These are phyloP conservation scores for Penicillium sp. DNA, from an alignment of 2,329 filamentous ascomycete genomes.

Conservation along the genomic window DNA sequence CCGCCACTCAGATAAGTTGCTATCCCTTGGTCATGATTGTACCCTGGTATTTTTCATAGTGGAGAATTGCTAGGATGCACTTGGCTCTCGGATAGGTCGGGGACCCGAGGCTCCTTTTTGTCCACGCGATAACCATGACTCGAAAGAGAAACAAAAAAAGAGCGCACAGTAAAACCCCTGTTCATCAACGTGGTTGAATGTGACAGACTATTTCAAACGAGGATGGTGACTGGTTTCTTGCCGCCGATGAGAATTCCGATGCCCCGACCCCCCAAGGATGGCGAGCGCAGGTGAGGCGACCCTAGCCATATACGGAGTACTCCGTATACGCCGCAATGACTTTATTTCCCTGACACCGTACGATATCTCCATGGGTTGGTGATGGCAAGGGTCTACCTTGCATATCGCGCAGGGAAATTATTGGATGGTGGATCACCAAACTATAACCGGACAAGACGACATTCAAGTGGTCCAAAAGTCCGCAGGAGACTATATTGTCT, in stretches of 20 bases:
- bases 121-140: constrained; percentile 1
- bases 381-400: constrained; percentile 17
- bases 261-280: not conserved
- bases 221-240: not conserved
- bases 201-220: not conserved
- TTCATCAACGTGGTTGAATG: constrained; percentile 1
- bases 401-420: constrained; percentile 15
- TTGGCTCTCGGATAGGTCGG: constrained; percentile 5
- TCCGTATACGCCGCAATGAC: not conserved
- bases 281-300: not conserved
- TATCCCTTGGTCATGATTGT: not conserved
- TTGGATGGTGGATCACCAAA: constrained; percentile 7
- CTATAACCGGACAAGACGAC: not conserved
- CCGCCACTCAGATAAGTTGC: not conserved
- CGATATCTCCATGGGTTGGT: constrained; percentile 12
- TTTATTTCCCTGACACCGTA: not conserved
- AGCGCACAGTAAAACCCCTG: not conserved
- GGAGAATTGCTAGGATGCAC: constrained; percentile 1
- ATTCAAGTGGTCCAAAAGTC: not conserved
- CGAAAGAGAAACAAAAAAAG: not conserved
- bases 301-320: not conserved
- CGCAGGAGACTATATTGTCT: constrained; percentile 1
- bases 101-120: not conserved
- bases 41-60: constrained; percentile 2
- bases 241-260: not conserved